Evolutionary conservation across 1,284 basidiomycete species (phyloP).

Genomic region (Naganishia sp.): DNA sequence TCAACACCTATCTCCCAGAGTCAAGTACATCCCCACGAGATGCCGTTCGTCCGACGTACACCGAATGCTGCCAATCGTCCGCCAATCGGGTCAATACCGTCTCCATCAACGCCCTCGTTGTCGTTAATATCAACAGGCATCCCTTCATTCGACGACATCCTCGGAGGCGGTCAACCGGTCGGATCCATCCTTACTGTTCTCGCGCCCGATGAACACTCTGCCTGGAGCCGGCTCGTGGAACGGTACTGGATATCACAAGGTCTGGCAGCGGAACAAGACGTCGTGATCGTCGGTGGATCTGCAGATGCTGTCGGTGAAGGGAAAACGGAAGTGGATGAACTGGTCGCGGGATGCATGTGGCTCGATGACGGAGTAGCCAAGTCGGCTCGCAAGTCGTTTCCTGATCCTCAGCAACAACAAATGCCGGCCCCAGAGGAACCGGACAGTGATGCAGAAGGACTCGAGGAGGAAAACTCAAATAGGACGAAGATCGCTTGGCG

Average conservation of each 20-base stretch:
- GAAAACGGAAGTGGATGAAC: slow-evolving; percentile 45
- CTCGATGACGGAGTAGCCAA: slow-evolving; percentile 51
- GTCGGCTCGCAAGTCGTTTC: slow-evolving; percentile 16
- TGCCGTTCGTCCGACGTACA: slow-evolving; percentile 26
- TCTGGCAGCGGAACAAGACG: slow-evolving; percentile 67
- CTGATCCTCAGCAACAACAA: slow-evolving; percentile 16
- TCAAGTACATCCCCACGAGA: not conserved
- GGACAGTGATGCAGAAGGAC: slow-evolving; percentile 57
- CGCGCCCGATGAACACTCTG: slow-evolving; percentile 78
- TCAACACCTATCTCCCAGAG: not conserved
- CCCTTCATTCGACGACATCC: slow-evolving; percentile 90
- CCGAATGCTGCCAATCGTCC: slow-evolving; percentile 18
- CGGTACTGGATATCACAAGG: slow-evolving; percentile 89
- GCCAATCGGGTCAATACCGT: slow-evolving; percentile 63
- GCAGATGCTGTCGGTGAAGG: slow-evolving; percentile 40
- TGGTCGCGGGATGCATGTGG: slow-evolving; percentile 80
- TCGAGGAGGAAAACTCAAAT: slow-evolving; percentile 54
- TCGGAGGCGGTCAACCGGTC: slow-evolving; percentile 88
- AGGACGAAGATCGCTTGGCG: slow-evolving; percentile 83
- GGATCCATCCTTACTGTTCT: slow-evolving; percentile 72
- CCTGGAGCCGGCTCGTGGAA: slow-evolving; percentile 81
- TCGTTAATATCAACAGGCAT: slow-evolving; percentile 81
- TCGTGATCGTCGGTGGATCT: slow-evolving; percentile 65
- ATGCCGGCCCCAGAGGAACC: slow-evolving; percentile 54
- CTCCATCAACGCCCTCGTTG: slow-evolving; percentile 64